Evolutionary conservation across 257 asterid genomes (phyloP).

Genomic region (Parsonsia alboflavescens): DNA sequence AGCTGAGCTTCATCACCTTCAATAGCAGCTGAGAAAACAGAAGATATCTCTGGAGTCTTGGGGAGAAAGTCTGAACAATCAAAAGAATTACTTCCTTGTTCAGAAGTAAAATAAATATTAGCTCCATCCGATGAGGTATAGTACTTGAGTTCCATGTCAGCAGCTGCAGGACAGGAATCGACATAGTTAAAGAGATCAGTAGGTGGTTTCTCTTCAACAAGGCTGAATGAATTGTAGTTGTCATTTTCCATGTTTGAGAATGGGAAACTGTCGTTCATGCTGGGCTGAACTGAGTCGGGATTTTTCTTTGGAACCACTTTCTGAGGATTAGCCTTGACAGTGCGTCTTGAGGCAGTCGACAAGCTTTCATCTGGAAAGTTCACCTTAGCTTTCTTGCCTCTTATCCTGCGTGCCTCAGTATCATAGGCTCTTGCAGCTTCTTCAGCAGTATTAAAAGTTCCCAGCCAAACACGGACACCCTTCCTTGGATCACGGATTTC

Average conservation of each 20-base stretch:
- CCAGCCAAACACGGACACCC: constrained; percentile 99
- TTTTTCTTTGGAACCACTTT: constrained; percentile 24
- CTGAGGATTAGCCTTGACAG: constrained; percentile 30
- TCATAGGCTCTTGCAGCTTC: constrained; percentile 99
- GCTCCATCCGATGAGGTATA: constrained; percentile 36
- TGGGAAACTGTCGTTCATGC: constrained; percentile 9
- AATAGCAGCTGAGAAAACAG: constrained; percentile 46
- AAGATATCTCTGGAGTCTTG: constrained; percentile 71
- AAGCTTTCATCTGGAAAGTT: constrained; percentile 75
- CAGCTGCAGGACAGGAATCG: constrained; percentile 29
- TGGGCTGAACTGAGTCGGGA: constrained; percentile 10
- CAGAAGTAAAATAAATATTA: constrained; percentile 57
- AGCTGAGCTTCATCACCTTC: constrained; percentile 49
- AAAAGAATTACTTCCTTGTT: constrained; percentile 75
- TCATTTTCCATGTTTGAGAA: constrained; percentile 15
- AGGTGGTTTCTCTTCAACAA: constrained; percentile 67
- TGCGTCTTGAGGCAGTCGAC: constrained; percentile 33
- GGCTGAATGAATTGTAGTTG: constrained; percentile 31
- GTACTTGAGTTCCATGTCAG: constrained; percentile 38
- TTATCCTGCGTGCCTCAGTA: constrained; percentile 77
- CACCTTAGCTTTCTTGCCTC: constrained; percentile 93
- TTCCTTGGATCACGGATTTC: constrained; percentile 97
- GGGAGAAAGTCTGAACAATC: constrained; percentile 71
- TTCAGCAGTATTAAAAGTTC: constrained; percentile 94
- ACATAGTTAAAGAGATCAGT: constrained; percentile 31